phyloP scores from a whole-genome alignment of 2,329 filamentous ascomycete genomes.

The Huntiella moniliformis region DNA sequence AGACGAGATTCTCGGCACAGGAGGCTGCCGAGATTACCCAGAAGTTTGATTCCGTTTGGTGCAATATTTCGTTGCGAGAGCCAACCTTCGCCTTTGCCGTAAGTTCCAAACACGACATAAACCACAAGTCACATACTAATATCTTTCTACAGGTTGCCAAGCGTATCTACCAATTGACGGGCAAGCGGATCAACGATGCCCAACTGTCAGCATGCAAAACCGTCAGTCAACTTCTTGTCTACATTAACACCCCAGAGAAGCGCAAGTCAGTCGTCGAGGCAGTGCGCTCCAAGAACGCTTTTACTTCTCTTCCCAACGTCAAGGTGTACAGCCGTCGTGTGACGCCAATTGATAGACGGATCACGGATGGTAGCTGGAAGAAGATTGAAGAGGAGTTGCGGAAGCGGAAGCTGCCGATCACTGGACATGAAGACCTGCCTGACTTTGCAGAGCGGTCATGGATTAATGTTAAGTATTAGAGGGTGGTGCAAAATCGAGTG shows the following conservation, averaged over 20 bases:
- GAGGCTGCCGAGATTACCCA: conserved; percentile 26
- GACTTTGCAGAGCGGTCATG: conserved; percentile 27
- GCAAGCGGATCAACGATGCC: conserved; percentile 53
- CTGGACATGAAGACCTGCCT: conserved; percentile 24
- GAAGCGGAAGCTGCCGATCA: conserved; percentile 40
- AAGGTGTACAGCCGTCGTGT: conserved; percentile 43
- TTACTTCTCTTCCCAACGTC: conserved; percentile 48
- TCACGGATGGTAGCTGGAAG: conserved; percentile 58
- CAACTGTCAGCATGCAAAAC: conserved; percentile 38
- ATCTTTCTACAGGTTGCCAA: conserved; percentile 47
- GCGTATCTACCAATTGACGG: conserved; percentile 64
- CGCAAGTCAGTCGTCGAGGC: conserved; percentile 44
- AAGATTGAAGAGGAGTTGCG: conserved; percentile 52
- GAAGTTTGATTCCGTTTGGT: conserved; percentile 37
- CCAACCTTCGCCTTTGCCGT: conserved; percentile 53
- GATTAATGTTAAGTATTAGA: conserved; percentile 22
- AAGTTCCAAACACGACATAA: conserved; percentile 20
- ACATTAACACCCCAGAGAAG: conserved; percentile 35
- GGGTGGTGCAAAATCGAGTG: not conserved
- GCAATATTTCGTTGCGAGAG: conserved; percentile 36
- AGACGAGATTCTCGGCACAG: conserved; percentile 13
- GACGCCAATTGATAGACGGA: conserved; percentile 54
- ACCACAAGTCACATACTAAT: not conserved
- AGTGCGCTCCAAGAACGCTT: conserved; percentile 27
- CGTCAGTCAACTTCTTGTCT: conserved; percentile 33